phyloP scores from a whole-genome alignment of 495 filamentous ascomycete genomes.

The Xylaria intraflava region DNA sequence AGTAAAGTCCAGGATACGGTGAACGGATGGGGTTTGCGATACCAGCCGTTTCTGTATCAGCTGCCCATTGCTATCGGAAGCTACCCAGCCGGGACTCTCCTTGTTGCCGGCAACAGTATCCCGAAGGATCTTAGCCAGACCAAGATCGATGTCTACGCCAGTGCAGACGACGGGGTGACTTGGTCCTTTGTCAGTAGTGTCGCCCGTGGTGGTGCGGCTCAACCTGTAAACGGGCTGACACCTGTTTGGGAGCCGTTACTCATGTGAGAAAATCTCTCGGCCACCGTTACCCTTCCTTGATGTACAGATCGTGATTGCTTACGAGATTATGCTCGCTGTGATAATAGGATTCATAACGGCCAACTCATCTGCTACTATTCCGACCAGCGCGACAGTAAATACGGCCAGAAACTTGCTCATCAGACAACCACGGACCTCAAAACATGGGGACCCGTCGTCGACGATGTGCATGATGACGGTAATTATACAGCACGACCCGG shows the following conservation, averaged over 20 bases:
- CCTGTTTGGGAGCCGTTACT: conserved; percentile 70
- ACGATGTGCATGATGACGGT: conserved; percentile 52
- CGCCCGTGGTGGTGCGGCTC: conserved; percentile 54
- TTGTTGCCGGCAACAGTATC: conserved; percentile 58
- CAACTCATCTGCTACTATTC: conserved; percentile 61
- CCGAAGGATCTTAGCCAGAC: conserved; percentile 56
- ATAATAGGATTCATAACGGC: conserved; percentile 37
- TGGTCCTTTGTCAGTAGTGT: conserved; percentile 64
- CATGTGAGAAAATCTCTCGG: conserved; percentile 22
- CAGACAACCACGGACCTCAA: conserved; percentile 51
- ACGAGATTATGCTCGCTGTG: not conserved
- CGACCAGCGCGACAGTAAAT: conserved; percentile 56
- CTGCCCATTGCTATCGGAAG: conserved; percentile 50
- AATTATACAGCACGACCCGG: conserved; percentile 59
- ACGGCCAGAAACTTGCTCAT: conserved; percentile 63
- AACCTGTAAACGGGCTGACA: conserved; percentile 55
- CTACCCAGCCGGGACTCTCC: conserved; percentile 52
- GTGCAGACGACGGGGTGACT: conserved; percentile 48
- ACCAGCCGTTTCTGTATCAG: conserved; percentile 62
- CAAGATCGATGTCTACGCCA: conserved; percentile 62
- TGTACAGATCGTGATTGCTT: too few relatives aligned
- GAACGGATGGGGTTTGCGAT: conserved; percentile 58
- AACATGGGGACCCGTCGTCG: conserved; percentile 51
- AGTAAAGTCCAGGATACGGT: conserved; percentile 55
- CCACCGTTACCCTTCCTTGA: too few relatives aligned